These are phyloP conservation scores for Eruca vesicaria DNA, from an alignment of 441 rosid species.

Conservation along the genomic window DNA sequence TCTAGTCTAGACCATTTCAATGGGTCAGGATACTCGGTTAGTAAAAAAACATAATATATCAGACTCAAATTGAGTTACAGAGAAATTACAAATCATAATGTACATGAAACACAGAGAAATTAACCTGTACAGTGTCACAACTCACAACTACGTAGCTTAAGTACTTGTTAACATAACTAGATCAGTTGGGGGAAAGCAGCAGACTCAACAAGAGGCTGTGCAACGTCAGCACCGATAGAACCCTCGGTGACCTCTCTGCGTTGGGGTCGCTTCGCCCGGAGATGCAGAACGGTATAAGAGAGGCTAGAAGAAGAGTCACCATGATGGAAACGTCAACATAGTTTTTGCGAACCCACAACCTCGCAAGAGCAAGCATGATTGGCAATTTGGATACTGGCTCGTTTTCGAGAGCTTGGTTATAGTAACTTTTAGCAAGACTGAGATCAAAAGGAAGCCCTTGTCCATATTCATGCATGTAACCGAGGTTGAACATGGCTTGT, in stretches of 20 bases:
- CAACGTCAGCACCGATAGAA: slow-evolving; percentile 39
- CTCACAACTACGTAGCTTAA: neutral
- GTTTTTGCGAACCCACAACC: slow-evolving; percentile 79
- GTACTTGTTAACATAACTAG: neutral
- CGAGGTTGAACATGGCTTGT: slow-evolving; percentile 91
- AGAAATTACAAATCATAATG: neutral
- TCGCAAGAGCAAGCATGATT: slow-evolving; percentile 67
- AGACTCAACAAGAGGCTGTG: slow-evolving; percentile 22
- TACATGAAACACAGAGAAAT: neutral
- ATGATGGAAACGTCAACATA: slow-evolving; percentile 53
- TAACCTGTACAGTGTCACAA: neutral
- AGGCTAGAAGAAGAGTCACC: slow-evolving; percentile 58
- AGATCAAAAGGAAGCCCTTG: slow-evolving; percentile 84
- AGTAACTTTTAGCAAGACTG: slow-evolving; percentile 87
- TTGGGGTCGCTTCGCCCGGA: slow-evolving; percentile 54
- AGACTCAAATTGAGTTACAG: neutral
- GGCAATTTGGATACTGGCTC: slow-evolving; percentile 78
- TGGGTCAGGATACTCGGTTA: too few species aligned
- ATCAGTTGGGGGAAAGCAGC: neutral
- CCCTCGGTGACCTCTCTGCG: slow-evolving; percentile 48
- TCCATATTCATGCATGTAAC: slow-evolving; percentile 95
- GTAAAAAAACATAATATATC: too few species aligned
- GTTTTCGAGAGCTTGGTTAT: slow-evolving; percentile 75
- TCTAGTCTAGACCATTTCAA: too few species aligned
- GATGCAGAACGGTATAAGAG: slow-evolving; percentile 77